These are phyloP conservation scores for Suhomyces choctaworum DNA, from an alignment of 1,139 yeast genomes.

Conservation along the genomic window DNA sequence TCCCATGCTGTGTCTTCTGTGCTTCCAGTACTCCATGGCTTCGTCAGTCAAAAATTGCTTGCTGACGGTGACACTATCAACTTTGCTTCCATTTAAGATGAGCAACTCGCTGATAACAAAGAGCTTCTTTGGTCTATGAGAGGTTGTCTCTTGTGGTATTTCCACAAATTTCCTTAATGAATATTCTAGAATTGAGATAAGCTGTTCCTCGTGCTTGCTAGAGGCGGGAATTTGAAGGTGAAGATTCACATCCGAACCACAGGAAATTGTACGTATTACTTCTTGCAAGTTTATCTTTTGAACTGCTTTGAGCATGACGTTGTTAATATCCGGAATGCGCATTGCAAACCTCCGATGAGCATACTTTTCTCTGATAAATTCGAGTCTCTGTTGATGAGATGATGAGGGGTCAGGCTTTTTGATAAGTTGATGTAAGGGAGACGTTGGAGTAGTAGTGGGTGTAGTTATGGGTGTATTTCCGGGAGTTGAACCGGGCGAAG, in stretches of 20 bases:
- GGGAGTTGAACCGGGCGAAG: background rate
- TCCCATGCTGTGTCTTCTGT: slow-evolving; percentile 35
- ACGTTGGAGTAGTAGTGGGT: slow-evolving; percentile 3
- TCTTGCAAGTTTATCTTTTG: slow-evolving; percentile 50
- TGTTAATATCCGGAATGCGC: slow-evolving; percentile 26
- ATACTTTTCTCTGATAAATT: slow-evolving; percentile 55
- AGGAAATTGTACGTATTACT: slow-evolving; percentile 47
- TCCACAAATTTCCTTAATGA: slow-evolving; percentile 53
- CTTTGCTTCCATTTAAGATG: slow-evolving; percentile 61
- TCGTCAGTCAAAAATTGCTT: slow-evolving; percentile 36
- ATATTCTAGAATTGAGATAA: slow-evolving; percentile 56
- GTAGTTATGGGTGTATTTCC: background rate
- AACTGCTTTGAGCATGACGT: slow-evolving; percentile 44
- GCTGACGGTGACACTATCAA: slow-evolving; percentile 23
- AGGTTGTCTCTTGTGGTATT: slow-evolving; percentile 19
- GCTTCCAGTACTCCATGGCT: slow-evolving; percentile 56
- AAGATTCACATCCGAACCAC: slow-evolving; percentile 51
- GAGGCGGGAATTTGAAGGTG: slow-evolving; percentile 31
- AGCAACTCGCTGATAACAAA: slow-evolving; percentile 79
- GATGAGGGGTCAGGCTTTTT: slow-evolving; percentile 33
- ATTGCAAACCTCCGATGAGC: slow-evolving; percentile 37
- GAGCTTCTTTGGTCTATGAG: slow-evolving; percentile 19
- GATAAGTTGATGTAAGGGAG: background rate
- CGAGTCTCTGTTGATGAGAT: slow-evolving; percentile 35
- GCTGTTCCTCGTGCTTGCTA: slow-evolving; percentile 23